Evolutionary conservation across 345 rosid genomes (phyloP).

Genomic region (Linum lewisii): DNA sequence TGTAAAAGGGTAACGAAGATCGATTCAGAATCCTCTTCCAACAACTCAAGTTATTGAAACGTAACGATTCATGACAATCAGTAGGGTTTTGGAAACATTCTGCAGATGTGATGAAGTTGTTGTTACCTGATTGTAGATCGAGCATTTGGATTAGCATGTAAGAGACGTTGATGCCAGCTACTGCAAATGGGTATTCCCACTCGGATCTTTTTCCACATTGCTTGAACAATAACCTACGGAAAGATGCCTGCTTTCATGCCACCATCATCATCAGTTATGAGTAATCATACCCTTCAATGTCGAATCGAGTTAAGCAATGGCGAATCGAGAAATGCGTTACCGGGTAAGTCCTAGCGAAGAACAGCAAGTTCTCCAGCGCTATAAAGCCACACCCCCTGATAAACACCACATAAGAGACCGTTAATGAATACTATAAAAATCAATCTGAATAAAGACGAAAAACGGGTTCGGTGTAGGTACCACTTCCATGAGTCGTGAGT

Average conservation of each 20-base stretch:
- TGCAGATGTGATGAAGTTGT: not conserved
- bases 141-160: slow-evolving; percentile 94
- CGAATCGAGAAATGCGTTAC: slow-evolving; percentile 31
- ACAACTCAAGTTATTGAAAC: no score
- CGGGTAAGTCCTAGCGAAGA: slow-evolving; percentile 75
- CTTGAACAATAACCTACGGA: slow-evolving; percentile 84
- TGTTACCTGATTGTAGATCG: slow-evolving; percentile 60
- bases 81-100: not conserved
- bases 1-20: no score
- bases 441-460: no score
- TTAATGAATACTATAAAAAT: not conserved
- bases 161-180: slow-evolving; percentile 90
- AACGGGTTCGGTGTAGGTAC: no score
- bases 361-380: slow-evolving; percentile 81
- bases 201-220: slow-evolving; percentile 72
- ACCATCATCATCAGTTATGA: slow-evolving; percentile 20
- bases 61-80: not conserved
- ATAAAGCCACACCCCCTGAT: slow-evolving; percentile 84
- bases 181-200: slow-evolving; percentile 99
- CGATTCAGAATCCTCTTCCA: no score
- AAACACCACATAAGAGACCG: not conserved
- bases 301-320: slow-evolving; percentile 2
- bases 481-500: no score
- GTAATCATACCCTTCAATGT: no score
- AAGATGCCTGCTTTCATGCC: slow-evolving; percentile 78